Conservation (phyloP, 164 flowering plant genomes). For the Cinnamomum chago region DNA sequence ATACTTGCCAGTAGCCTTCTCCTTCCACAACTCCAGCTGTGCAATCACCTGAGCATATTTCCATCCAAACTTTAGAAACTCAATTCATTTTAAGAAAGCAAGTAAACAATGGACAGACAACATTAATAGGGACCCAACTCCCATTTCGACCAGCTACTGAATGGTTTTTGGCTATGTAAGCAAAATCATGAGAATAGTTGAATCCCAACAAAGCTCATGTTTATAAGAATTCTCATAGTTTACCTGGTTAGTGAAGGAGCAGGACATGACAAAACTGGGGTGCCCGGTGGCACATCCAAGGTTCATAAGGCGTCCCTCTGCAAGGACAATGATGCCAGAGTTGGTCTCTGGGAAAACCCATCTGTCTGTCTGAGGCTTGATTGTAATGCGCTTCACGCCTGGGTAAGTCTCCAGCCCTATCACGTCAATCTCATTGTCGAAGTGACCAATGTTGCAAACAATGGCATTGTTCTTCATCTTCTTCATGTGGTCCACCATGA, state of each 20-base stretch:
- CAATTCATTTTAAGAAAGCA: background rate
- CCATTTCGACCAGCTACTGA: too few relatives aligned
- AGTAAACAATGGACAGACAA: too few relatives aligned
- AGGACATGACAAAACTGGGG: constrained; percentile 29
- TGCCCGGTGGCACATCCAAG: constrained; percentile 30
- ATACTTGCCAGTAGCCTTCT: constrained; percentile 19
- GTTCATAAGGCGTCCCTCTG: constrained; percentile 28
- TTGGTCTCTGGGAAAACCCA: constrained; percentile 26
- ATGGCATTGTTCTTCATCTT: constrained; percentile 43
- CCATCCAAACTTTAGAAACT: background rate
- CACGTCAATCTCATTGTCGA: constrained; percentile 29
- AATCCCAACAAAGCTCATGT: too few relatives aligned
- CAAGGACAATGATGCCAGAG: constrained; percentile 19
- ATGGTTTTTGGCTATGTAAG: too few relatives aligned
- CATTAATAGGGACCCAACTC: too few relatives aligned
- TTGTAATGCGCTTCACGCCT: constrained; percentile 22
- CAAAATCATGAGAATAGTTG: too few relatives aligned
- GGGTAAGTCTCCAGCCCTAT: constrained; percentile 19
- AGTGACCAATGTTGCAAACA: constrained; percentile 41
- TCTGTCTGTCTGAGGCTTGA: constrained; percentile 27
- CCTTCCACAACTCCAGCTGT: constrained; percentile 27
- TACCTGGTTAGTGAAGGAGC: constrained; percentile 31
- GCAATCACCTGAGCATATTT: constrained; percentile 19
- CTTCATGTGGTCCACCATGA: constrained; percentile 31
- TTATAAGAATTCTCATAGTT: background rate